phyloP scores from a whole-genome alignment of 306 rosid genomes.

The Alnus glutinosa region DNA sequence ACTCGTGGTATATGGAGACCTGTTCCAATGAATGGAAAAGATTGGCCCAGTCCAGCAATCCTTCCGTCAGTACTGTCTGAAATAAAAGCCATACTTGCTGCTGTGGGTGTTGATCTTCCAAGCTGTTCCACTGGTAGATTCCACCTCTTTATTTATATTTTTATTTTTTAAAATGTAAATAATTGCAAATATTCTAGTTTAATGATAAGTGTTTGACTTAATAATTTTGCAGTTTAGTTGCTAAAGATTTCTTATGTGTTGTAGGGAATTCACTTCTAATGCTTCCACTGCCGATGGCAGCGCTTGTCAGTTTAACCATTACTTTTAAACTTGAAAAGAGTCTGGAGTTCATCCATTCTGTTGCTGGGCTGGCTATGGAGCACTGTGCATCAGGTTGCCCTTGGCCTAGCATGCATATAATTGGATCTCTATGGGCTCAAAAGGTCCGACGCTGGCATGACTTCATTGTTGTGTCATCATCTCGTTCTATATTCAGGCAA shows the following conservation, averaged over 20 bases:
- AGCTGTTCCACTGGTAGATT: conserved; percentile 55
- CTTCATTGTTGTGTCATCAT: conserved; percentile 67
- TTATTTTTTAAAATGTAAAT: conserved; percentile 6
- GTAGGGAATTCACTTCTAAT: conserved; percentile 50
- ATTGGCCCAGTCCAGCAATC: conserved; percentile 87
- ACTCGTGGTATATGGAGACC: conserved; percentile 83
- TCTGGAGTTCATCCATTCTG: conserved; percentile 60
- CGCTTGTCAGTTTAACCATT: conserved; percentile 79
- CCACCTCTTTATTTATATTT: conserved; percentile 22
- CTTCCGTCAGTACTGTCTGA: conserved; percentile 61
- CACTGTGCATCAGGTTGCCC: conserved; percentile 70
- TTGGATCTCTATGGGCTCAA: conserved; percentile 80
- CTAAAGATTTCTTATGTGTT: conserved; percentile 11
- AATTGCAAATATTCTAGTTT: conserved; percentile 7
- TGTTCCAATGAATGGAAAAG: conserved; percentile 82
- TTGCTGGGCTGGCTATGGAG: conserved; percentile 75
- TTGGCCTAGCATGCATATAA: conserved; percentile 74
- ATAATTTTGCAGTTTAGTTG: neutral
- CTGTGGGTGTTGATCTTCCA: conserved; percentile 68
- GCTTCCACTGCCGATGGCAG: conserved; percentile 89
- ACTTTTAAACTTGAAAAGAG: conserved; percentile 77
- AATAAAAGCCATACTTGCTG: conserved; percentile 58
- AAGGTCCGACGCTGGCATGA: conserved; percentile 84
- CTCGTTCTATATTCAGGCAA: conserved; percentile 66
- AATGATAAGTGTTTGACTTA: neutral